phyloP scores from a whole-genome alignment of 352 stramenopile genomes.

The Pythium phragmiticola region DNA sequence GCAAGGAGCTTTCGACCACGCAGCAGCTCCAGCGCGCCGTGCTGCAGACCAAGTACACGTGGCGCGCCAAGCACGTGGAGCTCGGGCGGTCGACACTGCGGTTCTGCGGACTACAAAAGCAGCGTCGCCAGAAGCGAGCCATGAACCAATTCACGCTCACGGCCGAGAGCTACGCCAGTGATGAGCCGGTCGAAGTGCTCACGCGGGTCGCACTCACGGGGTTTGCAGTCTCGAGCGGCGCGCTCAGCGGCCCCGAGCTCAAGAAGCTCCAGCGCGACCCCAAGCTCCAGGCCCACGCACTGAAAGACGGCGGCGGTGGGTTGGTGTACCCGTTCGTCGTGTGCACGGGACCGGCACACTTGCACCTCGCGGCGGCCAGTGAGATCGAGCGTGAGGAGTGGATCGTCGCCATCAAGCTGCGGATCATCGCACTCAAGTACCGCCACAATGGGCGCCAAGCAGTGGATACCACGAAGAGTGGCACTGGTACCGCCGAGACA shows the following conservation, averaged over 20 bases:
- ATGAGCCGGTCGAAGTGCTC: slow-evolving; percentile 59
- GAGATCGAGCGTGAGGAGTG: slow-evolving; percentile 56
- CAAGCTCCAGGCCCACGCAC: slow-evolving; percentile 18
- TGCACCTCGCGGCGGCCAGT: slow-evolving; percentile 44
- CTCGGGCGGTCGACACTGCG: slow-evolving; percentile 53
- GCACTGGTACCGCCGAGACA: not conserved
- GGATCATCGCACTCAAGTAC: slow-evolving; percentile 68
- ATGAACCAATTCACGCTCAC: slow-evolving; percentile 79
- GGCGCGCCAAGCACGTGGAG: slow-evolving; percentile 54
- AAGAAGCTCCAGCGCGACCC: slow-evolving; percentile 23
- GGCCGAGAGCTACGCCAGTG: slow-evolving; percentile 45
- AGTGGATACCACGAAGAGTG: not conserved
- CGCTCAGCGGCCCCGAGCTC: slow-evolving; percentile 14
- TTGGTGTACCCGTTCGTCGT: slow-evolving; percentile 56
- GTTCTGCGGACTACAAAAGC: slow-evolving; percentile 34
- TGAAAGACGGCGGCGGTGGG: slow-evolving; percentile 17
- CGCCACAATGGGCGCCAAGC: slow-evolving; percentile 32
- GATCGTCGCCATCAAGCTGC: slow-evolving; percentile 60
- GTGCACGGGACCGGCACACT: slow-evolving; percentile 49
- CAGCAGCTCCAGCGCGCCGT: slow-evolving; percentile 56
- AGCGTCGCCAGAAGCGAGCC: slow-evolving; percentile 19
- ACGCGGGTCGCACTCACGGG: slow-evolving; percentile 22
- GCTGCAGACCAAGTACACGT: slow-evolving; percentile 68
- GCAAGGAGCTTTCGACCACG: slow-evolving; percentile 44
- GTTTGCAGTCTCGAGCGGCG: slow-evolving; percentile 23